Conservation (phyloP, 2,329 filamentous ascomycete species). For the Chalaropsis ovoidea region DNA sequence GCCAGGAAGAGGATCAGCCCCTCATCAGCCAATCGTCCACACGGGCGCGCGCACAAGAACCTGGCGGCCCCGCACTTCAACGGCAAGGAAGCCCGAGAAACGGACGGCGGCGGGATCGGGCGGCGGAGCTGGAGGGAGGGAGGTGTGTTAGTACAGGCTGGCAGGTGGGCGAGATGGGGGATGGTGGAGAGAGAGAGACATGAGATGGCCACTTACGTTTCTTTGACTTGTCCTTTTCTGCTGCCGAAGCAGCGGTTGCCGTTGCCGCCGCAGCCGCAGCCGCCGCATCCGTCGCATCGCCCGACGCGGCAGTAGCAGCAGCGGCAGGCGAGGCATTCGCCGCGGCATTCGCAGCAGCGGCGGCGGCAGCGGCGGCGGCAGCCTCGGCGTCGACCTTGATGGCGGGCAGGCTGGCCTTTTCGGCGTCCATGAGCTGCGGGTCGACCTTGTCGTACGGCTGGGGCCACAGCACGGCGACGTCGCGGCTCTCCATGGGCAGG, state of each 20-base stretch:
- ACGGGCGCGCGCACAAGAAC: slow-evolving; percentile 67
- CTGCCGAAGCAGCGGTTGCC: slow-evolving; percentile 34
- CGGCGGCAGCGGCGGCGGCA: slow-evolving; percentile 27
- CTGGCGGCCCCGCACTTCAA: slow-evolving; percentile 67
- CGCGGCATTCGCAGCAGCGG: no score
- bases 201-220: slow-evolving; percentile 36
- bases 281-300: not conserved
- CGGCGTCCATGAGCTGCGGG: slow-evolving; percentile 72
- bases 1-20: no score
- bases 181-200: not conserved
- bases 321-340: no score
- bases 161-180: not conserved
- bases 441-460: slow-evolving; percentile 62
- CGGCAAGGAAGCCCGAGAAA: slow-evolving; percentile 62
- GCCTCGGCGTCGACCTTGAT: slow-evolving; percentile 29
- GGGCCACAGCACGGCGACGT: slow-evolving; percentile 80
- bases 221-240: slow-evolving; percentile 40
- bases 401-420: slow-evolving; percentile 58
- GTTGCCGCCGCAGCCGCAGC: not conserved
- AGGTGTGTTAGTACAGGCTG: slow-evolving; percentile 4
- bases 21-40: slow-evolving; percentile 43
- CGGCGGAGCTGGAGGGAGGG: not conserved
- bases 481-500: slow-evolving; percentile 79
- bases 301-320: slow-evolving; percentile 25
- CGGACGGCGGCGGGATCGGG: slow-evolving; percentile 51